Conservation (phyloP, 805 yeast species). For the Barnettozyma botsteinii region DNA sequence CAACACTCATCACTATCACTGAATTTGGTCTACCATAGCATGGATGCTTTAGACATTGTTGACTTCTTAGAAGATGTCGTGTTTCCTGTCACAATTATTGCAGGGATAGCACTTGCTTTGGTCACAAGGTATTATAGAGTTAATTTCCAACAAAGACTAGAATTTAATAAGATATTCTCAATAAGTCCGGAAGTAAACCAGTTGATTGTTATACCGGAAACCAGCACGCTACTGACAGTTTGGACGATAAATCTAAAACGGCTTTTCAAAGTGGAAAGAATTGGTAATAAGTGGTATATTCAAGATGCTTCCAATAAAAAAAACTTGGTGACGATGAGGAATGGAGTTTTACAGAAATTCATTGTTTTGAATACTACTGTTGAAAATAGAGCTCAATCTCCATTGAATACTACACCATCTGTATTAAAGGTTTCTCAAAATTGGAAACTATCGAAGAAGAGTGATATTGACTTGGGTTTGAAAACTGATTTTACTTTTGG, state of each 20-base stretch:
- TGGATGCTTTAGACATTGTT: constrained; percentile 6
- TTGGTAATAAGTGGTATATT: constrained; percentile 17
- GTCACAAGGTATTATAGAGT: constrained; percentile 1
- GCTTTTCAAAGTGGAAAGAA: constrained; percentile 13
- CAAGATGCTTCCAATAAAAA: constrained; percentile 7
- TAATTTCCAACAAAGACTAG: not conserved
- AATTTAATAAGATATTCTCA: constrained; percentile 6
- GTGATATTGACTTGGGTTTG: not conserved
- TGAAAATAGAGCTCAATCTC: constrained; percentile 8
- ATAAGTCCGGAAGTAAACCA: constrained; percentile 2
- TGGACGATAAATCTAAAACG: constrained; percentile 22
- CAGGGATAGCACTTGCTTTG: not conserved
- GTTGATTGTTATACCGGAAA: constrained; percentile 22
- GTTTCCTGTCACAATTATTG: constrained; percentile 4
- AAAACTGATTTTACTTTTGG: constrained; percentile 18
- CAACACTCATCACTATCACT: too few relatives aligned
- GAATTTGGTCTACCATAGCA: too few relatives aligned
- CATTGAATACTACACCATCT: constrained; percentile 19
- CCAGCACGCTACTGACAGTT: constrained; percentile 22
- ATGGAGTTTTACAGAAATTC: constrained; percentile 14
- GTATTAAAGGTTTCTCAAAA: constrained; percentile 11
- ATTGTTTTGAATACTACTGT: constrained; percentile 13
- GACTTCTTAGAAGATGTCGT: constrained; percentile 7
- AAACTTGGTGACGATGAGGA: constrained; percentile 16
- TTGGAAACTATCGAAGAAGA: constrained; percentile 2